Conservation (phyloP, 192 early-diverging fungal species). For the Podila verticillata region DNA sequence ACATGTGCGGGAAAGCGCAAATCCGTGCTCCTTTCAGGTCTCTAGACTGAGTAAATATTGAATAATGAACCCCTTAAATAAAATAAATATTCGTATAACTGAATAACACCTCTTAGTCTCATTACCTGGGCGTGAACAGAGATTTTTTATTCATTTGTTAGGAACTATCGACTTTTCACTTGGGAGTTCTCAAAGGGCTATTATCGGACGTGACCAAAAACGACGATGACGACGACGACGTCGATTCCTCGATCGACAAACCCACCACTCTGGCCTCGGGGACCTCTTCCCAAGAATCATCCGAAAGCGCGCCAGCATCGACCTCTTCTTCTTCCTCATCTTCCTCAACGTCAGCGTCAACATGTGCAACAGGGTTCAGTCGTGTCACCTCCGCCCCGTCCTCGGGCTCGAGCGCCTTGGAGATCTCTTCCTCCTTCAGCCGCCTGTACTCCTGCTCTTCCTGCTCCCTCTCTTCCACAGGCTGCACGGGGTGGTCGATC, state of each 20-base stretch:
- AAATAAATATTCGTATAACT: too few species aligned
- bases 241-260: constrained; percentile 10
- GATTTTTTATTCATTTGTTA: too few species aligned
- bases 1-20: too few species aligned
- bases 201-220: constrained; percentile 19
- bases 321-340: constrained; percentile 1
- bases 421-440: background rate
- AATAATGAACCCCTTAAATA: too few species aligned
- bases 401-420: background rate
- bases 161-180: too few species aligned
- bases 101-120: too few species aligned
- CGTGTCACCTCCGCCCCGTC: constrained; percentile 1
- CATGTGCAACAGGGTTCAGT: background rate
- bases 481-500: background rate
- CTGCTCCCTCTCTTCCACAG: background rate
- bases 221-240: constrained; percentile 21
- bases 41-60: too few species aligned
- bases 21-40: too few species aligned
- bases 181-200: background rate
- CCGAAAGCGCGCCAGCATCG: constrained; percentile 12
- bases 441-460: background rate
- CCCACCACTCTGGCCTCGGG: constrained; percentile 10
- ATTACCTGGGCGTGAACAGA: too few species aligned
- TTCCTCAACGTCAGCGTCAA: background rate
- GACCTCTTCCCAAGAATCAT: constrained; percentile 49